Evolutionary conservation across 176 grass and related monocot genomes (phyloP).

Genomic region (Elymus sibiricus): DNA sequence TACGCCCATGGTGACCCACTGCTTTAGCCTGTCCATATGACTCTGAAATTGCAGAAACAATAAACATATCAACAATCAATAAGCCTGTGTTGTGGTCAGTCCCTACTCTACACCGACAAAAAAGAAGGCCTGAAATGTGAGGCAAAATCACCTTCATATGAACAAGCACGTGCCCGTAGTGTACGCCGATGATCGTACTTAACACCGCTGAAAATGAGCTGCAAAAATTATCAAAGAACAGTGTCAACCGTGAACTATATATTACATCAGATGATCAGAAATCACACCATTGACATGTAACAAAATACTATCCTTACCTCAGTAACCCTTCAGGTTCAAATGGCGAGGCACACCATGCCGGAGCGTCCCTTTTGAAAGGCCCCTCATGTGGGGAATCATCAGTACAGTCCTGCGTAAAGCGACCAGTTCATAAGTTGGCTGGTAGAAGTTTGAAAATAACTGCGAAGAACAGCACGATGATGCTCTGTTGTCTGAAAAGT

Average conservation of each 20-base stretch:
- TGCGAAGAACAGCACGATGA: not conserved
- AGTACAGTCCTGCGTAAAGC: constrained; percentile 74
- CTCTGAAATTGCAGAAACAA: constrained; percentile 32
- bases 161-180: constrained; percentile 85
- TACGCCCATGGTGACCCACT: constrained; percentile 62
- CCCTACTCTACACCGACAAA: not conserved
- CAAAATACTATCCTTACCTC: constrained; percentile 40
- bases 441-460: constrained; percentile 1
- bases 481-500: not conserved
- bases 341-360: constrained; percentile 78
- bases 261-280: not conserved
- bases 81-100: not conserved
- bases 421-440: not conserved
- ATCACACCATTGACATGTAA: not conserved
- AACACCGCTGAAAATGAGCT: constrained; percentile 83
- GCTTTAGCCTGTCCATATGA: constrained; percentile 71
- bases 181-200: constrained; percentile 80
- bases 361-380: constrained; percentile 60
- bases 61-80: not conserved
- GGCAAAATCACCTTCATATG: constrained; percentile 60
- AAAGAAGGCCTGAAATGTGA: not conserved
- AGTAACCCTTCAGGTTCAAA: constrained; percentile 93
- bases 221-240: not conserved
- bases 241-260: not conserved
- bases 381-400: constrained; percentile 75